phyloP scores from a whole-genome alignment of 192 early-diverging fungal species.

The Linnemannia zychae region DNA sequence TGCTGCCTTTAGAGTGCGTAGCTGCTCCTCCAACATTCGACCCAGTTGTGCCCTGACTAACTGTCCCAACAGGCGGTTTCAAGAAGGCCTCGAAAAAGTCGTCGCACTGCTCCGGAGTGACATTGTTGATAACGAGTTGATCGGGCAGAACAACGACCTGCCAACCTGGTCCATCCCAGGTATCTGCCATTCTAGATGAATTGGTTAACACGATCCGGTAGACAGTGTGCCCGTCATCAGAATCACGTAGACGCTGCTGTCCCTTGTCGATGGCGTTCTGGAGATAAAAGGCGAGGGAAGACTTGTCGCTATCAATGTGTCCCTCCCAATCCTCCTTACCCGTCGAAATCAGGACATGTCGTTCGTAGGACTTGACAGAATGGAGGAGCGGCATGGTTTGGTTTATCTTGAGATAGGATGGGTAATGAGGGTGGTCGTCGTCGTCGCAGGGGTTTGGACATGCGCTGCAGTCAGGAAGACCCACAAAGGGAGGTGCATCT shows the following conservation, averaged over 20 bases:
- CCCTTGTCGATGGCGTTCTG: conserved; percentile 41
- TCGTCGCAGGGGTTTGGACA: conserved; percentile 41
- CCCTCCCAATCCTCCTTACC: conserved; percentile 64
- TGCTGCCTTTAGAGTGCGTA: neutral
- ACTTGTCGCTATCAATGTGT: conserved; percentile 65
- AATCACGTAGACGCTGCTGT: conserved; percentile 6
- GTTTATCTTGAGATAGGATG: conserved; percentile 67
- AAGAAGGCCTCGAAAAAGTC: conserved; percentile 53
- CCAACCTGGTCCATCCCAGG: conserved; percentile 48
- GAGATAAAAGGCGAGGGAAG: conserved; percentile 58
- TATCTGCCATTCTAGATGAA: conserved; percentile 33
- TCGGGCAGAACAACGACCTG: conserved; percentile 44
- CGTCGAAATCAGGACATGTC: conserved; percentile 70
- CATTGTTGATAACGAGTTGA: conserved; percentile 44
- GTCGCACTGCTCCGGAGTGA: conserved; percentile 40
- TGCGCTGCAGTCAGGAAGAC: conserved; percentile 30
- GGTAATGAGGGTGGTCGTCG: conserved; percentile 58
- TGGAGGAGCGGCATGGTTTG: conserved; percentile 51
- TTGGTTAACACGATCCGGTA: conserved; percentile 33
- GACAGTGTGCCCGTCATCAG: neutral
- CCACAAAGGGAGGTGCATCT: conserved; percentile 23
- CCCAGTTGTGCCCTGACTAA: neutral
- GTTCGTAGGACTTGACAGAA: conserved; percentile 67
- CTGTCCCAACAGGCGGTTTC: conserved; percentile 16
- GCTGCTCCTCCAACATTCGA: neutral